Evolutionary conservation across 2,329 filamentous ascomycete species (phyloP).

Genomic region (Paecilomyces fulvus): DNA sequence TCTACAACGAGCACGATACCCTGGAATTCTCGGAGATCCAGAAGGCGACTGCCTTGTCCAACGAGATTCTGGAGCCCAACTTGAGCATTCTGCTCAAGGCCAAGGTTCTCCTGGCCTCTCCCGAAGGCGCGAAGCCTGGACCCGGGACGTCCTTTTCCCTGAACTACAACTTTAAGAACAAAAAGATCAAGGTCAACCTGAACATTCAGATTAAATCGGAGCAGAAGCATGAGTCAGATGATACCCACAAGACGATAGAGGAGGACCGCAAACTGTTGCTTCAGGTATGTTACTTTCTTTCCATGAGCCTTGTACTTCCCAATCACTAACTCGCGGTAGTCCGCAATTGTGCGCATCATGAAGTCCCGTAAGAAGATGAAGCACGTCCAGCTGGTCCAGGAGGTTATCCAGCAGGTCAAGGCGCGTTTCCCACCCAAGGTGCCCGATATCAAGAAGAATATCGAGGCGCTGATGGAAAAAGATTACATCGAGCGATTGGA

Average conservation of each 20-base stretch:
- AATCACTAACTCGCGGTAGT: constrained; percentile 47
- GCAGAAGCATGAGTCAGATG: constrained; percentile 89
- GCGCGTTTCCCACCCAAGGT: constrained; percentile 89
- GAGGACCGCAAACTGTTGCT: constrained; percentile 94
- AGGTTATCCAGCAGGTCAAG: constrained; percentile 93
- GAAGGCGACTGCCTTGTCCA: constrained; percentile 67
- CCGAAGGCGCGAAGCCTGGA: constrained; percentile 66
- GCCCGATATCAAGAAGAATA: constrained; percentile 97
- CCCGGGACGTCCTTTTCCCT: constrained; percentile 72
- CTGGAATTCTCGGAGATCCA: constrained; percentile 83
- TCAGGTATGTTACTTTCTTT: constrained; percentile 59
- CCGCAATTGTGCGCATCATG: constrained; percentile 98
- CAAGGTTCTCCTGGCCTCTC: constrained; percentile 69
- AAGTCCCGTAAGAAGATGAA: constrained; percentile 99
- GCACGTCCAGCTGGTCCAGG: constrained; percentile 85
- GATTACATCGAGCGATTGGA: constrained; percentile 96
- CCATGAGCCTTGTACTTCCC: constrained; percentile 4
- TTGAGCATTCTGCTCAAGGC: constrained; percentile 84
- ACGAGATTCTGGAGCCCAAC: constrained; percentile 78
- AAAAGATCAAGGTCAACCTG: constrained; percentile 95
- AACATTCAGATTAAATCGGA: constrained; percentile 94
- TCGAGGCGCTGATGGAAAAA: constrained; percentile 96
- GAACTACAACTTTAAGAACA: constrained; percentile 95
- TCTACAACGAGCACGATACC: constrained; percentile 87
- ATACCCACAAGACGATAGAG: constrained; percentile 99